A percentile compares a stretch with the other conserved stretches of the same genome.
Conservation (phyloP, 108 stramenopile species). For the Nannochloropsis salina region DNA sequence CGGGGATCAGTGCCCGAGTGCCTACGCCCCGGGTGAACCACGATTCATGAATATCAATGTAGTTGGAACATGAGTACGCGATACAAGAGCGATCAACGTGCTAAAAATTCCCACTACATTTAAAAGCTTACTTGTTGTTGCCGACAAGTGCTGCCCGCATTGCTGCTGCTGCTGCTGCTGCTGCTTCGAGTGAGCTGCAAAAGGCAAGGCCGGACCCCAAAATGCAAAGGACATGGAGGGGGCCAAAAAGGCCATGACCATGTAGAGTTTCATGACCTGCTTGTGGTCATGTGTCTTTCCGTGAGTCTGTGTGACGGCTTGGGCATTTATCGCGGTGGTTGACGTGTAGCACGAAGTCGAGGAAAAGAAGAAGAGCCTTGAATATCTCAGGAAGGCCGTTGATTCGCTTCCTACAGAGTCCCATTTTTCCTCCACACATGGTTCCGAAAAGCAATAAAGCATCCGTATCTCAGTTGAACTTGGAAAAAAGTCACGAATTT, state of each 20-base stretch:
- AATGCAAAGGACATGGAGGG: background rate
- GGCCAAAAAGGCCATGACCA: background rate
- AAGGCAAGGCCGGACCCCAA: background rate
- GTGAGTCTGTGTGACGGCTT: background rate
- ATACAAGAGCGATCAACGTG: background rate
- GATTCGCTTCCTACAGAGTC: too few species aligned
- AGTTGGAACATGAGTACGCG: background rate
- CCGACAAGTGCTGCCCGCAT: background rate
- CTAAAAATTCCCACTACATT: background rate
- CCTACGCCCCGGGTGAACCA: background rate
- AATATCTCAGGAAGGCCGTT: too few species aligned
- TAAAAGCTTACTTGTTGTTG: background rate
- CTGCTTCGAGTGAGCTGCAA: background rate
- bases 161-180: background rate
- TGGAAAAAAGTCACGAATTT: too few species aligned
- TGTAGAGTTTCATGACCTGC: background rate
- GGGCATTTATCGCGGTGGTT: background rate
- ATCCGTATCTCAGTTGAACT: too few species aligned
- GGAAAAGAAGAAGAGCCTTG: background rate
- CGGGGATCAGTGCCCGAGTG: background rate
- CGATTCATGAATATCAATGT: background rate
- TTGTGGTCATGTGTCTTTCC: background rate
- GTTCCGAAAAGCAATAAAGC: too few species aligned
- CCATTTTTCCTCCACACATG: too few species aligned
- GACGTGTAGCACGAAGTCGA: background rate